Base-by-base conservation (phyloP, 2,329 filamentous ascomycete genomes). In the Periglandula ipomoeae region DNA sequence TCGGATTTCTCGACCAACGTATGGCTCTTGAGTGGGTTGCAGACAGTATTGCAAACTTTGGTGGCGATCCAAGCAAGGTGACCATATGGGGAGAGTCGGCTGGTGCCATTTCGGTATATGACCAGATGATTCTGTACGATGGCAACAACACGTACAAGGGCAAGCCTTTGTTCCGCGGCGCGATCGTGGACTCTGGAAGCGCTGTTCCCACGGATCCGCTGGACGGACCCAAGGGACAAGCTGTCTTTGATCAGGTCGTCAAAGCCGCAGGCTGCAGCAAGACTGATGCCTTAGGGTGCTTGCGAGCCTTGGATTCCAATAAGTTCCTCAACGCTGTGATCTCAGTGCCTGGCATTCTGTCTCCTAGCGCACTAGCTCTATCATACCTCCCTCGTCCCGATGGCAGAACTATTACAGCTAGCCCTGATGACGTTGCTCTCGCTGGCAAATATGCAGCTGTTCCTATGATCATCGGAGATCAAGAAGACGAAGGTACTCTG, bases 391-490 rank as follows among this genome's bases (percentile, higher is more conserved):
- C 45, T 2, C 38, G 26, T 15, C 35, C 45, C 8, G 44, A 88
- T 23, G 44, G 24, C 44, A 27, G 34, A 10, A 24, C 7, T 26
- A 4, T 34, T 9, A 47, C 45, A 6, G n/a, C n/a, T 6, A 10
- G 15, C 3, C n/a, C n/a, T 5, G 23, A 23, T 24, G 68, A 77
- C 3, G 17, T 47, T 20, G 24, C 26, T 13, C 35, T 22, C 38
- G 85, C 87, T 0, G 76, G 74, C 4, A 88, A 85, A 62, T 82
- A 82, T 50, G 62, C 72, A n/a, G 65, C 69, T 15, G 37, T 47
- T 7, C 45, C 45, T 5, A 19, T 47, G n/a, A 19, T 47, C 15
- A 41, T 47, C 13, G 45, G 45, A 2, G n/a, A 15, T n/a, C 23
- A 47, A n/a, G 22, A 24, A 9, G 37, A 42, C 19, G 45, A 47